Conservation (phyloP, 2,329 filamentous ascomycete genomes). For the Colletotrichum shisoi region DNA sequence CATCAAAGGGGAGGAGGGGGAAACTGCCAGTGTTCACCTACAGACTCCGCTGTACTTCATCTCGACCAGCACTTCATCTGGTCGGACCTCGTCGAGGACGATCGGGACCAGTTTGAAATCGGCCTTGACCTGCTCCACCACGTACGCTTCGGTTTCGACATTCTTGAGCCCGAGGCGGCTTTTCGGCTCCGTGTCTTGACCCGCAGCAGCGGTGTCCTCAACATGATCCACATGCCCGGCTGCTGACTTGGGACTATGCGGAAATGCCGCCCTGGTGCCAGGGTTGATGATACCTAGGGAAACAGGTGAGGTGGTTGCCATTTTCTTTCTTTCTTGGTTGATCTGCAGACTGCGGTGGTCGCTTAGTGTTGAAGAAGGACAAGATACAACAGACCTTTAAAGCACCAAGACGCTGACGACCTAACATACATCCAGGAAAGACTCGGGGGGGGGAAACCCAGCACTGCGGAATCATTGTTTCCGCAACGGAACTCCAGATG, state of each 20-base stretch:
- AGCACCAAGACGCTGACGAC: neutral
- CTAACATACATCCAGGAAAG: neutral
- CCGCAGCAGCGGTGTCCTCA: neutral
- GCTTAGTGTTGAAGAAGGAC: neutral
- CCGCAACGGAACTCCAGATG: neutral
- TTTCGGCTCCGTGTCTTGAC: neutral
- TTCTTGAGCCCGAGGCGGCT: neutral
- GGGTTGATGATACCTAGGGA: neutral
- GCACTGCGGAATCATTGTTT: neutral
- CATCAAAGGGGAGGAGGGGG: no score
- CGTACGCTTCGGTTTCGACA: constrained; percentile 23
- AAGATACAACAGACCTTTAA: no score
- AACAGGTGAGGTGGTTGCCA: neutral
- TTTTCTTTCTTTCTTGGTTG: neutral
- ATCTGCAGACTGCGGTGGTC: neutral
- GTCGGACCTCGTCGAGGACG: constrained; percentile 45
- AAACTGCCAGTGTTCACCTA: neutral
- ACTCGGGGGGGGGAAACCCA: neutral
- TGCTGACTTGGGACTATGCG: neutral
- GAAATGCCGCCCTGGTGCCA: neutral
- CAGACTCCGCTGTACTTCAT: constrained; percentile 91
- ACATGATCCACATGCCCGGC: neutral
- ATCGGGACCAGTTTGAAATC: constrained; percentile 24
- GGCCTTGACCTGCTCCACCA: constrained; percentile 26
- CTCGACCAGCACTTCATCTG: constrained; percentile 91